Conservation (phyloP, 148 eudicot genomes). For the Silene uniflora region DNA sequence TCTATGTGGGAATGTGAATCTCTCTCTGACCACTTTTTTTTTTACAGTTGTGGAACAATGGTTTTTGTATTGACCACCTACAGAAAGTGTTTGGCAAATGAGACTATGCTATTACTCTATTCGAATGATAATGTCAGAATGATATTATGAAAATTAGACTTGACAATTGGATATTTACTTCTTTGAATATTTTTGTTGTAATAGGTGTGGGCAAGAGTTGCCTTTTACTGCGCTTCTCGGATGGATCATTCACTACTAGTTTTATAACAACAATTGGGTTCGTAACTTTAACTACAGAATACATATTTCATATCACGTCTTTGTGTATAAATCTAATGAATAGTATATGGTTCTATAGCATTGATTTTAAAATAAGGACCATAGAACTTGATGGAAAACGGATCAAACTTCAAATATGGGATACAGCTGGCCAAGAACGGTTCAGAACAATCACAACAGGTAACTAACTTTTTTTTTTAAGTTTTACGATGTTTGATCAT, state of each 20-base stretch:
- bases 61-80: too few species aligned
- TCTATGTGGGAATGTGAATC: too few species aligned
- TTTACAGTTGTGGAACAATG: too few species aligned
- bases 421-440: constrained; percentile 80
- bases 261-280: constrained; percentile 72
- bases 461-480: constrained; percentile 10
- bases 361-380: constrained; percentile 73
- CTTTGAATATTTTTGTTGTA: neutral
- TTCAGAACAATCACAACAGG: constrained; percentile 75
- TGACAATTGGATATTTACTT: too few species aligned
- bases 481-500: too few species aligned
- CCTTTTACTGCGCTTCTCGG: constrained; percentile 39
- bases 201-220: constrained; percentile 47
- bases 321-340: constrained; percentile 6
- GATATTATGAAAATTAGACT: too few species aligned
- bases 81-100: too few species aligned
- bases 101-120: too few species aligned
- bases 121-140: too few species aligned
- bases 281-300: neutral
- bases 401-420: constrained; percentile 76
- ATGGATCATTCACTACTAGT: constrained; percentile 45
- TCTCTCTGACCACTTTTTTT: too few species aligned
- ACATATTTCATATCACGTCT: neutral
- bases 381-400: constrained; percentile 75
- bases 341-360: constrained; percentile 29